Conservation (phyloP, 495 filamentous ascomycete genomes). For the Neurospora hispaniola region DNA sequence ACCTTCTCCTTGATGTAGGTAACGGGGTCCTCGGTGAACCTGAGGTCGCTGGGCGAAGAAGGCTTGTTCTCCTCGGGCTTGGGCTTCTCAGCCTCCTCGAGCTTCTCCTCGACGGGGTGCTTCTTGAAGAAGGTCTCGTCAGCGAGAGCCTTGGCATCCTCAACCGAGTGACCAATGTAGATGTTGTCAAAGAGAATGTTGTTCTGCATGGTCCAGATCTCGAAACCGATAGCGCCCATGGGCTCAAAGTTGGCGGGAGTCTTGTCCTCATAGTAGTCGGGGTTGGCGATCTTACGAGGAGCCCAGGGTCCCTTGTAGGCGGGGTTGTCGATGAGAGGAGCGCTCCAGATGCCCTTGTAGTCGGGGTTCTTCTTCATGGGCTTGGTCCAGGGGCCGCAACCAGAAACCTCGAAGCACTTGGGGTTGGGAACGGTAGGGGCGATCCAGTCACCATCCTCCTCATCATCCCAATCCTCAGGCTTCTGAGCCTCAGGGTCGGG, state of each 20-base stretch:
- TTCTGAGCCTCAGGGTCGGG: constrained; percentile 96
- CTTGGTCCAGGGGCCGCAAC: constrained; percentile 87
- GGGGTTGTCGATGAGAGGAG: constrained; percentile 93
- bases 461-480: constrained; percentile 99
- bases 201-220: constrained; percentile 99
- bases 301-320: constrained; percentile 95
- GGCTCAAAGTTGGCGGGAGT: constrained; percentile 92
- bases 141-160: constrained; percentile 85
- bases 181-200: constrained; percentile 99
- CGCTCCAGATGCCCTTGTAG: constrained; percentile 98
- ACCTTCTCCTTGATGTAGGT: constrained; percentile 84
- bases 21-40: constrained; percentile 89
- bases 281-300: constrained; percentile 94
- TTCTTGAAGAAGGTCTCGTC: constrained; percentile 91
- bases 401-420: constrained; percentile 87
- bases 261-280: constrained; percentile 96
- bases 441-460: constrained; percentile 99
- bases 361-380: constrained; percentile 92
- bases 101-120: constrained; percentile 68
- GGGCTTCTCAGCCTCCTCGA: constrained; percentile 75
- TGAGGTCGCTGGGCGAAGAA: constrained; percentile 59
- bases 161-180: constrained; percentile 96
- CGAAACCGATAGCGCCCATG: constrained; percentile 96
- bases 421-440: constrained; percentile 90
- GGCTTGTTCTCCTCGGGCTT: constrained; percentile 58